These are phyloP conservation scores for Periconia digitata DNA, from an alignment of 2,329 filamentous ascomycete species.

Conservation along the genomic window DNA sequence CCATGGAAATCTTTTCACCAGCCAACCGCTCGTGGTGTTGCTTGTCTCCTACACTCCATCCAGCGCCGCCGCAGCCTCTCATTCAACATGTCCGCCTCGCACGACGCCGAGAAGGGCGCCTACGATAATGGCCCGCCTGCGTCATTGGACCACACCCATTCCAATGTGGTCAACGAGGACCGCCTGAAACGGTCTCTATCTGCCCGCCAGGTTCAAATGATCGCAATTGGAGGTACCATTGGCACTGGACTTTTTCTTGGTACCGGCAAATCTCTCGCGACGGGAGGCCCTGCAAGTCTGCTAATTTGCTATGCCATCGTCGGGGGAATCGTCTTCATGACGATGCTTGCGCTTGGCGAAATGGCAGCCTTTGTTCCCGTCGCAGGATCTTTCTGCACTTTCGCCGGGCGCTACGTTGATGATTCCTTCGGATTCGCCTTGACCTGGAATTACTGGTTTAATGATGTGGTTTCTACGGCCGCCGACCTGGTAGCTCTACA, in stretches of 20 bases:
- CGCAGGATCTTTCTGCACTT: conserved; percentile 32
- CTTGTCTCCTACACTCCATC: not conserved
- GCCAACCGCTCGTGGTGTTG: conserved; percentile 8
- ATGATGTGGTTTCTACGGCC: conserved; percentile 34
- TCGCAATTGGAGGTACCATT: conserved; percentile 62
- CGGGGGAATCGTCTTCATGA: conserved; percentile 32
- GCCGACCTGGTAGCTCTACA: conserved; percentile 39
- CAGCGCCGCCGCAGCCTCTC: too few relatives aligned
- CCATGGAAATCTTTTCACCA: conserved; percentile 23
- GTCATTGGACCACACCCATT: conserved; percentile 1
- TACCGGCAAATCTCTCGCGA: conserved; percentile 55
- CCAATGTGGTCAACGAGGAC: conserved; percentile 24
- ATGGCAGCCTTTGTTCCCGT: conserved; percentile 43
- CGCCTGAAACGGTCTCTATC: conserved; percentile 26
- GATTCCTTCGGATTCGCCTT: conserved; percentile 62
- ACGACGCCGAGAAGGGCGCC: conserved; percentile 1
- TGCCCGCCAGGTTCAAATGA: conserved; percentile 61
- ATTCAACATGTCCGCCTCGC: not conserved
- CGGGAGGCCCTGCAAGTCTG: conserved; percentile 43
- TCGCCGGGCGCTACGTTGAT: conserved; percentile 45
- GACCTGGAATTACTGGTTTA: conserved; percentile 38
- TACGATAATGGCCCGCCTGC: not conserved
- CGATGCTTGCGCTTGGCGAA: conserved; percentile 41
- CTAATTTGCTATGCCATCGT: conserved; percentile 43
- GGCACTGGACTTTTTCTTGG: conserved; percentile 64